These are phyloP conservation scores for Suillus hirtellus DNA, from an alignment of 768 basidiomycete genomes.

Conservation along the genomic window DNA sequence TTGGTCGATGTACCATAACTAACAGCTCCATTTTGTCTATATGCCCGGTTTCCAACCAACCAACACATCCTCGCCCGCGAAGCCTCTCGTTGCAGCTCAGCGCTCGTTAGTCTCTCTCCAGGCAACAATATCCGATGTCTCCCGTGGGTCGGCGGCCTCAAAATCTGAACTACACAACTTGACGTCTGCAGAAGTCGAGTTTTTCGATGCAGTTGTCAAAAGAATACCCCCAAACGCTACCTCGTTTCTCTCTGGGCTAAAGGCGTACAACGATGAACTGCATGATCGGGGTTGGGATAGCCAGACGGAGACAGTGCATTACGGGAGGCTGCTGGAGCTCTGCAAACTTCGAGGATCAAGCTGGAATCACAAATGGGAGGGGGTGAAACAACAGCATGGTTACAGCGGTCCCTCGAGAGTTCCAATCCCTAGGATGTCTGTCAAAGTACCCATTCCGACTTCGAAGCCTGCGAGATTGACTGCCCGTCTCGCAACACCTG, in stretches of 20 bases:
- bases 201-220: slow-evolving; percentile 73
- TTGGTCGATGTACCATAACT: slow-evolving; percentile 6
- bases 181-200: slow-evolving; percentile 57
- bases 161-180: slow-evolving; percentile 53
- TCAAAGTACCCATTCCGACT: slow-evolving; percentile 17
- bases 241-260: slow-evolving; percentile 79
- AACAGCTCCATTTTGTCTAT: slow-evolving; percentile 8
- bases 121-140: slow-evolving; percentile 35
- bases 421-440: slow-evolving; percentile 20
- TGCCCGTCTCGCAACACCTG: slow-evolving; percentile 26
- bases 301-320: slow-evolving; percentile 75
- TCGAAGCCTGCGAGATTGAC: slow-evolving; percentile 25
- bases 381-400: slow-evolving; percentile 59
- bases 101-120: slow-evolving; percentile 10
- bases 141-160: slow-evolving; percentile 41
- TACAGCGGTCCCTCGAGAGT: slow-evolving; percentile 30
- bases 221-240: slow-evolving; percentile 69
- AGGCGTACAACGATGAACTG: slow-evolving; percentile 80
- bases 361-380: slow-evolving; percentile 83
- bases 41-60: slow-evolving; percentile 51
- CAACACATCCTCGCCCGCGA: slow-evolving; percentile 49
- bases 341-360: slow-evolving; percentile 77
- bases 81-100: slow-evolving; percentile 25
- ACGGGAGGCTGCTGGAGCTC: slow-evolving; percentile 79
- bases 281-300: slow-evolving; percentile 74